Evolutionary conservation across 2,329 filamentous ascomycete species (phyloP), one percentile per base, ranked within the genome.

Genomic region (Pseudogymnoascus verrucosus): DNA sequence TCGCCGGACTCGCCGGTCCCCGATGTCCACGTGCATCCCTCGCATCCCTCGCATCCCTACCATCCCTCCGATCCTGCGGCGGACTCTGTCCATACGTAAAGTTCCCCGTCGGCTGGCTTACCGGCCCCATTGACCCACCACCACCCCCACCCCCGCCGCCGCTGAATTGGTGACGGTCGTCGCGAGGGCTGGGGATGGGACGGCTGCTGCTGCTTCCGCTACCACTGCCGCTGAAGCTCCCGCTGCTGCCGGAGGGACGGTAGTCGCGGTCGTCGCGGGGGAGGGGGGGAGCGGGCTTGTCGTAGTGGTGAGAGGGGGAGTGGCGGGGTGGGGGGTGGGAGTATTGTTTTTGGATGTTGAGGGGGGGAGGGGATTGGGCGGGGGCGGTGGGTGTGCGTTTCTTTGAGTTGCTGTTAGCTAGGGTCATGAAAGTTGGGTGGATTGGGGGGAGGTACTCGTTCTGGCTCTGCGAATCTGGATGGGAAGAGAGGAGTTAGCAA

Each of bases 221-320:
- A 5, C 39, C 39, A 16, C 39, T 16, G 62, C 10, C 31, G 28
- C 62, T 4, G 57, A 47, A 34, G 8, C 65, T 44, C 61, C 66
- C 59, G 67, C 40, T 21, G 40, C 39, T 16, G 8, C 40, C 40
- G 12, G 42, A n/a, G 14, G 67, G 67, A 19, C 71, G 69, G 54
- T 60, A 36, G 68, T 74, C 71, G 63, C 71, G 72, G 63, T 72
- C 70, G 62, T 75, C 71, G 36, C 72, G 66, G 34, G 77, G 76
- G 36, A 77, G 72, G 34, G 77, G 76, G 51, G 81, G 78, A 7
- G 75, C 76, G 23, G 80, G 78, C 68, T 82, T n/a, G n/a, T n/a
- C n/a, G n/a, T n/a, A n/a, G n/a, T n/a, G n/a, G n/a, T n/a, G n/a
- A n/a, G n/a, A n/a, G n/a, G n/a, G n/a, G n/a, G n/a, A n/a, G n/a